Base-by-base conservation (phyloP, 495 filamentous ascomycete genomes). In the Durotheca rogersii region DNA sequence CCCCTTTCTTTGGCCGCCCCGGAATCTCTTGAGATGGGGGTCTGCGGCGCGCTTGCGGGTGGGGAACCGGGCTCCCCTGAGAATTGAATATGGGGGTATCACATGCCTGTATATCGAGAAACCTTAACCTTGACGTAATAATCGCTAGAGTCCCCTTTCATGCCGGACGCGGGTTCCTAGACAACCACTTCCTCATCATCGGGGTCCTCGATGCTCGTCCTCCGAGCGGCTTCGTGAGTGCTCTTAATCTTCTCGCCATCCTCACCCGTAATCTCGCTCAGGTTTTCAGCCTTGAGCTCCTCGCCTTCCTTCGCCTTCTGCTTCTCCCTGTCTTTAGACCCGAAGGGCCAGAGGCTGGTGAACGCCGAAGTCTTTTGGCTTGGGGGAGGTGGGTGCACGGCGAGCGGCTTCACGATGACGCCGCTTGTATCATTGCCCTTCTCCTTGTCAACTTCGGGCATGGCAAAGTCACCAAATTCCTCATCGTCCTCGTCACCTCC, bases 191-290 rank as follows among this genome's bases (percentile, higher is more conserved):
- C 77, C 12, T 79, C 75, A 14, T 79, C 78, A 48, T 81, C 78
- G 10, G 77, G 76, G 43, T 81, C 78, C 56, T 79, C 78, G 18
- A 80, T 72, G 60, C 76, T 80, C 37, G 75, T 81, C 48, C 77
- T 64, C 36, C 76, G 56, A 46, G 70, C 68, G 4, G 77, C 77
- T 64, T 81, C 77, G 2, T 76, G 72, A 14, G 73, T 76, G 14
- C 72, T 66, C 48, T 68, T 62, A 25, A 72, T 74, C 63, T 62
- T 70, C 41, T 75, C 66, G 20, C 71, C 72, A 16, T 73, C 65
- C 36, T 73, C 68, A 0, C 66, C 62, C 7, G 44, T 59, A 18
- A 54, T 46, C 23, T 60, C 56, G 2, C 65, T 58, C 11, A 67
- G 50, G 16, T 50, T 56, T 23, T 55, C 62, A 1, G 56, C 58